phyloP scores from a whole-genome alignment of 441 rosid genomes.

The Brassica balearica region DNA sequence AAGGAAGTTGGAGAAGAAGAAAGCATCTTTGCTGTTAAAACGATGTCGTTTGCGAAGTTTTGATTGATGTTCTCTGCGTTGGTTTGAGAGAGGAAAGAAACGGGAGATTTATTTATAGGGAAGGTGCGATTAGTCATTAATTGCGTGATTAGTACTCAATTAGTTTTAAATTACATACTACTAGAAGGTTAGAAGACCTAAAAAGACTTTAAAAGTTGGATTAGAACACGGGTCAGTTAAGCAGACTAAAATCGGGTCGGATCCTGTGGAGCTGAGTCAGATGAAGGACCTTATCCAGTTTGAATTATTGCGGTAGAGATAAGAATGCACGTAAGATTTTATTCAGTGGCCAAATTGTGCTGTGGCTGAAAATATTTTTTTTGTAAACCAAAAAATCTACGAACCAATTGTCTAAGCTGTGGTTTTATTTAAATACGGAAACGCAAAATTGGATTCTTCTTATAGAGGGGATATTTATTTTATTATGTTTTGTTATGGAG shows the following conservation, averaged over 20 bases:
- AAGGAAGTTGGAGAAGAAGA: conserved; percentile 44
- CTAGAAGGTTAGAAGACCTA: neutral
- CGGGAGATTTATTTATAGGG: conserved; percentile 40
- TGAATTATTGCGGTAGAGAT: conserved; percentile 37
- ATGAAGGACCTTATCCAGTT: conserved; percentile 39
- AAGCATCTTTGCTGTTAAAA: conserved; percentile 32
- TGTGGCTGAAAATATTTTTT: neutral
- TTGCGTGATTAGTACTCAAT: conserved; percentile 13
- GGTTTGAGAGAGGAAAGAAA: conserved; percentile 25
- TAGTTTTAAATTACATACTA: conserved; percentile 11
- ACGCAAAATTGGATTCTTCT: no score
- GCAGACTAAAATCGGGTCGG: conserved; percentile 29
- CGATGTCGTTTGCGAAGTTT: conserved; percentile 11
- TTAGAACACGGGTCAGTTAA: conserved; percentile 30
- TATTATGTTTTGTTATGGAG: no score
- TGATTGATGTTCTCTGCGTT: neutral
- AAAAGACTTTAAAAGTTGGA: neutral
- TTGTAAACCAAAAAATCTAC: no score
- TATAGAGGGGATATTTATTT: no score
- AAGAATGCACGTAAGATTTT: conserved; percentile 41
- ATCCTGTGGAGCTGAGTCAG: conserved; percentile 37
- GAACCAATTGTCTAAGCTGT: no score
- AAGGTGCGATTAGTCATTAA: conserved; percentile 27
- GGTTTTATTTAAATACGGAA: no score
- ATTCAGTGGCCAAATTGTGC: conserved; percentile 30